These are phyloP conservation scores for Chytriomyces sp. DNA, from an alignment of 192 early-diverging fungal genomes.

Conservation along the genomic window DNA sequence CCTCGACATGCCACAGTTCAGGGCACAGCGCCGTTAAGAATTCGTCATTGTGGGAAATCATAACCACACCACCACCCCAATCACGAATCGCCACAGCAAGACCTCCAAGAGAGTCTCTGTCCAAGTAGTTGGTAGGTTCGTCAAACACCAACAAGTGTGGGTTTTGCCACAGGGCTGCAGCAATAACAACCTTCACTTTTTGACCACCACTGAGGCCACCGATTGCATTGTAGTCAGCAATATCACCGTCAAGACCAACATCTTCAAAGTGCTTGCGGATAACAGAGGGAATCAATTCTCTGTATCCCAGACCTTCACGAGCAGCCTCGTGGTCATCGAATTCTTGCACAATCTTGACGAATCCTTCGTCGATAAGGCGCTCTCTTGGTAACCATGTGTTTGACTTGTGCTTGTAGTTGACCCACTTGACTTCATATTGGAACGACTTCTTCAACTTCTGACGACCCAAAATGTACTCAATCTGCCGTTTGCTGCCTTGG, in stretches of 20 bases:
- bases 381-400: conserved; percentile 79
- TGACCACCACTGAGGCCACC: conserved; percentile 77
- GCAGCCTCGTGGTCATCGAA: conserved; percentile 80
- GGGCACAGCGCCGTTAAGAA: conserved; percentile 74
- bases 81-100: conserved; percentile 75
- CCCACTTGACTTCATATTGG: conserved; percentile 85
- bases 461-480: conserved; percentile 66
- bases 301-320: conserved; percentile 70
- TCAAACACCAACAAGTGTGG: conserved; percentile 92
- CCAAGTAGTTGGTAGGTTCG: conserved; percentile 76
- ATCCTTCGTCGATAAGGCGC: conserved; percentile 69
- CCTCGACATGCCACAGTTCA: conserved; percentile 76
- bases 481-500: conserved; percentile 60
- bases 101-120: conserved; percentile 73
- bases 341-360: conserved; percentile 75
- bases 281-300: conserved; percentile 66
- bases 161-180: conserved; percentile 83
- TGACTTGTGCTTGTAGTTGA: conserved; percentile 66
- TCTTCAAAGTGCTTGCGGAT: conserved; percentile 78
- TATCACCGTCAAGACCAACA: conserved; percentile 77
- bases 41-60: conserved; percentile 82
- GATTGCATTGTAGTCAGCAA: conserved; percentile 74
- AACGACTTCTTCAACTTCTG: conserved; percentile 79
- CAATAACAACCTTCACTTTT: conserved; percentile 87
- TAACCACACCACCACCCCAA: conserved; percentile 78